Percentiles rank a stretch among this genome's conserved stretches.
Conservation (phyloP, 129 eudicot species). For the Lactuca sativa region DNA sequence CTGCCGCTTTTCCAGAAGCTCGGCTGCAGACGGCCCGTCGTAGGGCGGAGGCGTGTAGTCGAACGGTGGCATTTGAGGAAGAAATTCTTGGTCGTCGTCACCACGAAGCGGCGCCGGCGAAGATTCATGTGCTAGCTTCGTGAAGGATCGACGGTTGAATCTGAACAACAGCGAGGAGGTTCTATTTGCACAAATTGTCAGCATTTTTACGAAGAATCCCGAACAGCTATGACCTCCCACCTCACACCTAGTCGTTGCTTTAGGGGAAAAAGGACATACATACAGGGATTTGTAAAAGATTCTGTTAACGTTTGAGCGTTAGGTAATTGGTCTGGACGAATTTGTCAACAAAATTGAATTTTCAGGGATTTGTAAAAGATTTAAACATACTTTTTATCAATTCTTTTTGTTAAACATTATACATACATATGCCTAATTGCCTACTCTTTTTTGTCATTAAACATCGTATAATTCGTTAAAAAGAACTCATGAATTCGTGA, state of each 20-base stretch:
- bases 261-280: background rate
- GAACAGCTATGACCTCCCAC: background rate
- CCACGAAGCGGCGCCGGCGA: conserved; percentile 6
- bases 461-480: no score
- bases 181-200: conserved; percentile 19
- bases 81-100: conserved; percentile 25
- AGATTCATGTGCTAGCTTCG: conserved; percentile 16
- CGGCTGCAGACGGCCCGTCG: conserved; percentile 59
- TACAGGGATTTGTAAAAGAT: no score
- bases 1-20: conserved; percentile 50
- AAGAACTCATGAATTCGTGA: no score
- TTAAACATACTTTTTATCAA: no score
- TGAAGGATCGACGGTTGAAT: conserved; percentile 2
- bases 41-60: conserved; percentile 65
- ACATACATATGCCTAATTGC: no score
- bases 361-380: no score
- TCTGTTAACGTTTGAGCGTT: no score
- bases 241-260: background rate
- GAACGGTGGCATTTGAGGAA: conserved; percentile 66
- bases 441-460: no score
- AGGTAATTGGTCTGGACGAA: no score
- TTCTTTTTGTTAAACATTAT: no score
- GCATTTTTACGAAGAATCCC: conserved; percentile 24
- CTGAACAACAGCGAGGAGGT: conserved; percentile 6
- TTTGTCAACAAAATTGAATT: no score